A percentile compares a stretch with the other conserved stretches of the same genome.
Conservation (phyloP, 306 rosid genomes). For the Styphnolobium japonicum region DNA sequence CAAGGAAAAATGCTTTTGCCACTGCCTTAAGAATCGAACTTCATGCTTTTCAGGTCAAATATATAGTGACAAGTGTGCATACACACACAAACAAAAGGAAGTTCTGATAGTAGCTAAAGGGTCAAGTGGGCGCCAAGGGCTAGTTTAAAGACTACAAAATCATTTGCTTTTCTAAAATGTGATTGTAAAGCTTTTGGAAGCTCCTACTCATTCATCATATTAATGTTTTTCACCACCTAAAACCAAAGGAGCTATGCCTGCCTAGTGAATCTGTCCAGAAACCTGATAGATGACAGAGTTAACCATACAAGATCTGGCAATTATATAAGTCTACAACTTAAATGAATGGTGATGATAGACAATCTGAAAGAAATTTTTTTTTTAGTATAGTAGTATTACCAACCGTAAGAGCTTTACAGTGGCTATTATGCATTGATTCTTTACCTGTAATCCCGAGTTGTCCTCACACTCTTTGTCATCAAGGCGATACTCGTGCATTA, state of each 20-base stretch:
- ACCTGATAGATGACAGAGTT: not conserved
- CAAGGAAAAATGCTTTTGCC: constrained; percentile 48
- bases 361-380: no score
- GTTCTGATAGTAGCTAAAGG: constrained; percentile 34
- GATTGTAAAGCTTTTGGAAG: constrained; percentile 26
- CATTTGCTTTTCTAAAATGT: constrained; percentile 32
- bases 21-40: constrained; percentile 38
- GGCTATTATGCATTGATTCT: not conserved
- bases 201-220: constrained; percentile 12
- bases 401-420: no score
- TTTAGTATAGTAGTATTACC: no score
- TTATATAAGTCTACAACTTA: not conserved
- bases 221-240: not conserved
- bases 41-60: constrained; percentile 53
- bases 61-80: constrained; percentile 38
- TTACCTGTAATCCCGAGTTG: constrained; percentile 70
- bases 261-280: not conserved
- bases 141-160: constrained; percentile 22
- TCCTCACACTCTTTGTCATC: constrained; percentile 82
- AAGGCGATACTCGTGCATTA: constrained; percentile 98
- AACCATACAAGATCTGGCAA: not conserved
- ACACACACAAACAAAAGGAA: constrained; percentile 17
- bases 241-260: not conserved
- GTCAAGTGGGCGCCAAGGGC: constrained; percentile 13
- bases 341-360: not conserved